Base-by-base conservation (phyloP, 2,329 filamentous ascomycete genomes). In the Passalora sequoiae region DNA sequence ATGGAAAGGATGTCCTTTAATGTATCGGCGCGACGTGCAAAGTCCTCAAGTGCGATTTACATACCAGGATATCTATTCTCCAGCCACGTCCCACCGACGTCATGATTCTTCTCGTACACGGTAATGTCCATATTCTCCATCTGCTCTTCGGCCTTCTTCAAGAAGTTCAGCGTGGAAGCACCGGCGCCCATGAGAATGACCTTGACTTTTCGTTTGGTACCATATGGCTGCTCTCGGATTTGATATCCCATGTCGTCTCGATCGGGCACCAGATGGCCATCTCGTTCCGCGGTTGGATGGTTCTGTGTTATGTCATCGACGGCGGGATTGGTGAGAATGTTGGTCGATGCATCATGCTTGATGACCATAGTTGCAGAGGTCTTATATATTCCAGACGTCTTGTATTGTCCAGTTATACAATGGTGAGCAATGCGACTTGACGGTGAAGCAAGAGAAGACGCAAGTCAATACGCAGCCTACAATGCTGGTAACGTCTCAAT, bases 111-210 rank as follows among this genome's bases (percentile, higher is more conserved):
- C 51, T 66, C 61, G 38, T 63, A 64, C 4, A 66, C 66, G 1
- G 60, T 57, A 29, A 69, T 64, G 3, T 68, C 62, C 6, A 70
- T 28, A 30, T 68, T 60, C 21, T 62, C 50, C 63, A 69, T 64
- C 21, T 67, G 56, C 49, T 69, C 64, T 51, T 70, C 66, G 6
- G 67, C 63, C 43, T 68, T 65, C 43, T 71, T 69, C 43, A 69
- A 60, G 44, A 69, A 68, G 53, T 69, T 66, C 16, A 71, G 41
- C 0, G 65, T 61, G 0, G 66, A 68, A 2, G 68, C 66, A 10
- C 67, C 69, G 7, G 67, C 68, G 4, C 68, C 68, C 63, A 71
- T 68, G 4, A 69, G 50, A 10, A 70, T 60, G 21, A 69, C 61
- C 24, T 66, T 64, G 40, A 70, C 48, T 25, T 59, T 60, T 16